phyloP scores from a whole-genome alignment of 305 asterid species.

The Solanum chacoense region DNA sequence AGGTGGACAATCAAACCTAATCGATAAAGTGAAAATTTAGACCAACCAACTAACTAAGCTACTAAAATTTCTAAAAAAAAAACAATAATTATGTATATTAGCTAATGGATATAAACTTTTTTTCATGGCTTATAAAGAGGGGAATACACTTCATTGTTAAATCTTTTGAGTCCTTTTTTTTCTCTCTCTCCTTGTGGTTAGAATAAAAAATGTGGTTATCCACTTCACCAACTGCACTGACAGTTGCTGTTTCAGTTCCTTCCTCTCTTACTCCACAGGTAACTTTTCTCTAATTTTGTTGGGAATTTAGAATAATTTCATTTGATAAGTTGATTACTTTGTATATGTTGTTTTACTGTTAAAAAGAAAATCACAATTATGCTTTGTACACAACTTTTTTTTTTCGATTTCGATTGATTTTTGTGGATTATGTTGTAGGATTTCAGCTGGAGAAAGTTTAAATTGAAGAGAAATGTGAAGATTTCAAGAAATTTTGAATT shows the following conservation, averaged over 20 bases:
- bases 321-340: background rate
- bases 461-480: conserved; percentile 13
- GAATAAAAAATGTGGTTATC: conserved; percentile 43
- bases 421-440: conserved; percentile 21
- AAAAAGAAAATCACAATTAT: background rate
- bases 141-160: background rate
- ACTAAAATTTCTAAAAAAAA: too few relatives aligned
- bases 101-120: background rate
- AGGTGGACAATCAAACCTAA: background rate
- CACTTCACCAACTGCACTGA: conserved; percentile 19
- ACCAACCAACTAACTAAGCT: background rate
- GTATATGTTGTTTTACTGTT: background rate
- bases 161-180: background rate
- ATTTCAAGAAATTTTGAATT: conserved; percentile 20
- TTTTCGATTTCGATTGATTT: background rate
- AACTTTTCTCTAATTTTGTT: background rate
- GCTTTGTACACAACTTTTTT: background rate
- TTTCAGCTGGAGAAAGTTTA: conserved; percentile 13
- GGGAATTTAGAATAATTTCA: background rate
- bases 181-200: conserved; percentile 4
- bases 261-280: conserved; percentile 17
- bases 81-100: too few relatives aligned
- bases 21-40: rapidly evolving
- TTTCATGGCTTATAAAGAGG: background rate
- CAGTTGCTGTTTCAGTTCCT: conserved; percentile 19